Evolutionary conservation across 805 yeast genomes (phyloP), one percentile per base, ranked within the genome.

Genomic region (Saccharomycopsis oosterbeekiorum): DNA sequence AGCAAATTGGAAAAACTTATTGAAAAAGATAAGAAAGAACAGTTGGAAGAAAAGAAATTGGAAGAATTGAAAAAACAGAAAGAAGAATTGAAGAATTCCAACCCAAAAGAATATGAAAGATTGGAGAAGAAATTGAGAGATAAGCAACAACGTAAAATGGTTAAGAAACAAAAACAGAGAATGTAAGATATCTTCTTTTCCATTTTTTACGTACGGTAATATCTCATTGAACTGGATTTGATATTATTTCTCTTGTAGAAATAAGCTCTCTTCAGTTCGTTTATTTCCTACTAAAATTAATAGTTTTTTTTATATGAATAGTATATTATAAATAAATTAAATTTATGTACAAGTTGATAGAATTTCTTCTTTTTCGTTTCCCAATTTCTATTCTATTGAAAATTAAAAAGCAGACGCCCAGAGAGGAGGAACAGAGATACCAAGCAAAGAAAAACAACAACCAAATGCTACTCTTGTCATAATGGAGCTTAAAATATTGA

Each of bases 91-190:
- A 74, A 80, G 66, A 79, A 78, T 66, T 74, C 88, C 69, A 78
- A 86, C 55, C 86, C 89, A 64, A 90, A 85, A 68, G 94, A 87
- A 70, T 94, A 88, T 75, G 84, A 84, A 66, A 89, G 87, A 75
- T 73, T 81, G 53, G 93, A 88, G 66, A 84, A 83, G 76, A 89
- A 86, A 76, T 89, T 86, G 73, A 78, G 78, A 66, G 96, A 89
- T 67, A 89, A 86, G 78, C 89, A 84, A 73, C 89, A 85, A 71
- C 84, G 90, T 76, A 88, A 89, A 75, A 75, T 76, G 71, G 80
- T 76, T 74, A 84, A 80, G 74, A 84, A 82, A 74, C 85, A 86
- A 74, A 84, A 79, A 69, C 74, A 75, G 42, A 71, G 72, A 66
- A 70, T 72, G 70, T 68, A 56, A 64, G 15, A 5, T 4, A 12